Base-by-base conservation (phyloP, 2,329 filamentous ascomycete species). In the Zymoseptoria brevis region DNA sequence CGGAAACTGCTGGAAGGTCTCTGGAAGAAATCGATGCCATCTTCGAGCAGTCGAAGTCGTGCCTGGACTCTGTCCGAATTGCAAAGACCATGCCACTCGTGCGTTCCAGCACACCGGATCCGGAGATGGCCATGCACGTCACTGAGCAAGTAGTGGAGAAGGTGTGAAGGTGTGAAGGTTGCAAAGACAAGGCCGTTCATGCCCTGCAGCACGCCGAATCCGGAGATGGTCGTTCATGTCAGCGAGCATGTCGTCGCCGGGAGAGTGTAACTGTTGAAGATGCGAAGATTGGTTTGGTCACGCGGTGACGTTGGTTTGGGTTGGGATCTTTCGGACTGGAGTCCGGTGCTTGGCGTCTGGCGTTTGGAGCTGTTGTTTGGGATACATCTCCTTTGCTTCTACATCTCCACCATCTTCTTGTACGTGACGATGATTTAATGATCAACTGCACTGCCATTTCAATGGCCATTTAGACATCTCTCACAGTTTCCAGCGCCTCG, bases 11-110 rank as follows among this genome's bases (percentile, higher is more conserved):
- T 22, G 68, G 68, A n/a, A 63, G 69, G 35, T 68, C 64, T 1
- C 62, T 73, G 3, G 71, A 73, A 59, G 71, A 73, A 54, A 72
- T 72, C 22, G 72, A 73, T 50, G 64, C 67, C 21, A 71, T 72
- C 63, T 72, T 70, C 11, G 35, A 41, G 35, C 35, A 41, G 35
- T 41, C 35, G 3, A 41, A 41, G 4, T 41, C 35, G 2, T 41
- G 35, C 35, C 35, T 41, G 35, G 35, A 41, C 9, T 13, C 11
- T 5, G 35, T 41, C 1, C 1, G 35, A 16, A 2, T 41, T 4
- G 35, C 35, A 16, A 41, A 41, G 35, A 41, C 35, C 2, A 41
- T 16, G 35, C 35, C 35, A 6, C 4, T 8, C 11, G 4, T 13
- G 35, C 9, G 11, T 41, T 41, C 35, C 35, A 41, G 35, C 35